Evolutionary conservation across 345 rosid genomes (phyloP).

Genomic region (Citrus reticulata): DNA sequence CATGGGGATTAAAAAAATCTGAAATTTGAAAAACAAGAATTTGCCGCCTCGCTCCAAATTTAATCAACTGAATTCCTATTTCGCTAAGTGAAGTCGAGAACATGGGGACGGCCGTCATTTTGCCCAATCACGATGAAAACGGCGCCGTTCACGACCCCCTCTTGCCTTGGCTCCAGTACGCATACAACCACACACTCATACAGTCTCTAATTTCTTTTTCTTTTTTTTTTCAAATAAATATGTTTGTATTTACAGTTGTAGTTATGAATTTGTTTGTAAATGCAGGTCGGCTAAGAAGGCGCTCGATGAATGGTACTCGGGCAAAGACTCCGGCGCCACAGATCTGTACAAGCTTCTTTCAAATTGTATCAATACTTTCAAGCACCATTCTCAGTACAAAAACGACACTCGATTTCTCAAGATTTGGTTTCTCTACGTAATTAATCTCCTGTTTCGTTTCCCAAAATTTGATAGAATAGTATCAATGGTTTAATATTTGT

Average conservation of each 20-base stretch:
- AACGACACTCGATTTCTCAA: slow-evolving; percentile 88
- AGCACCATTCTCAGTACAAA: slow-evolving; percentile 51
- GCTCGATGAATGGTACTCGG: slow-evolving; percentile 37
- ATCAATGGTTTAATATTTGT: no score
- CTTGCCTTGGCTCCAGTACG: slow-evolving; percentile 56
- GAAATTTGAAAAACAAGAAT: slow-evolving; percentile 18
- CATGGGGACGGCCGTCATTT: slow-evolving; percentile 20
- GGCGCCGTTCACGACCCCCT: slow-evolving; percentile 42
- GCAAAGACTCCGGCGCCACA: slow-evolving; percentile 17
- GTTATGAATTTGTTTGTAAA: background rate
- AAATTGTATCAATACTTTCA: slow-evolving; percentile 53
- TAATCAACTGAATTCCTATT: background rate
- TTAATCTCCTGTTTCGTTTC: background rate
- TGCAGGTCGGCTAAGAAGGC: slow-evolving; percentile 53
- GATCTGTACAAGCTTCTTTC: slow-evolving; percentile 45
- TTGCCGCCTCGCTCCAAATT: slow-evolving; percentile 4
- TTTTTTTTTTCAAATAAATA: background rate
- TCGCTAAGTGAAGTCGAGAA: slow-evolving; percentile 1
- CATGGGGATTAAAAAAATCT: background rate
- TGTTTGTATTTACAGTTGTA: background rate
- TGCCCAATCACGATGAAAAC: slow-evolving; percentile 13
- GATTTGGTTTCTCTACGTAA: slow-evolving; percentile 89
- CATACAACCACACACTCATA: background rate
- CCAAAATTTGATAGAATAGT: background rate
- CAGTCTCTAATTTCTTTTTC: no score